Evolutionary conservation across 352 stramenopile species (phyloP).

Genomic region (Saprolegnia parasitica): DNA sequence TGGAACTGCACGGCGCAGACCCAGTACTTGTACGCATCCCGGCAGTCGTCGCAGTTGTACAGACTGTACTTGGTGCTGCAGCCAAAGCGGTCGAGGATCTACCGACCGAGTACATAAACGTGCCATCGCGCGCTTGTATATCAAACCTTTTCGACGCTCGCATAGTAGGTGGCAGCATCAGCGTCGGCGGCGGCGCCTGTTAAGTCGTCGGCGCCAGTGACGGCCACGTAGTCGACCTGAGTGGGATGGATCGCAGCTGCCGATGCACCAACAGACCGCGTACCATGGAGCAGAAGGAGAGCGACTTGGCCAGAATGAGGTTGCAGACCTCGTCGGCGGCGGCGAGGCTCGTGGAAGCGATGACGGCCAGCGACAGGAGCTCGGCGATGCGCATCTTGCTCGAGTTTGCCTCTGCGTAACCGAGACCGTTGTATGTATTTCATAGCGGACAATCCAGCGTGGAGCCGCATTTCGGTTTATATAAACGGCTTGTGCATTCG

Average conservation of each 20-base stretch:
- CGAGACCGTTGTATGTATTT: no score
- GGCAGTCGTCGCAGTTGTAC: constrained; percentile 76
- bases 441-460: no score
- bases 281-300: constrained; percentile 76
- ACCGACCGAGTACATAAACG: not conserved
- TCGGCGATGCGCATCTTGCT: not conserved
- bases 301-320: constrained; percentile 50
- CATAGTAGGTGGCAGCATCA: constrained; percentile 68
- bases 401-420: not conserved
- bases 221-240: constrained; percentile 59
- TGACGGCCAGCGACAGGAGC: not conserved
- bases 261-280: not conserved
- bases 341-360: no score
- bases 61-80: constrained; percentile 76
- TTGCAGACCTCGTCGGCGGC: constrained; percentile 1
- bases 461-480: no score
- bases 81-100: constrained; percentile 63
- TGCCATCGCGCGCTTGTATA: not conserved
- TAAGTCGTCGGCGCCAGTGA: constrained; percentile 53
- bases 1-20: constrained; percentile 83
- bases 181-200: constrained; percentile 48
- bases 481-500: no score
- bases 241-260: not conserved
- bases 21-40: constrained; percentile 87
- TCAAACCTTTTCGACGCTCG: constrained; percentile 66